Conservation (phyloP, 768 basidiomycete genomes). For the Pisolithus orientalis region DNA sequence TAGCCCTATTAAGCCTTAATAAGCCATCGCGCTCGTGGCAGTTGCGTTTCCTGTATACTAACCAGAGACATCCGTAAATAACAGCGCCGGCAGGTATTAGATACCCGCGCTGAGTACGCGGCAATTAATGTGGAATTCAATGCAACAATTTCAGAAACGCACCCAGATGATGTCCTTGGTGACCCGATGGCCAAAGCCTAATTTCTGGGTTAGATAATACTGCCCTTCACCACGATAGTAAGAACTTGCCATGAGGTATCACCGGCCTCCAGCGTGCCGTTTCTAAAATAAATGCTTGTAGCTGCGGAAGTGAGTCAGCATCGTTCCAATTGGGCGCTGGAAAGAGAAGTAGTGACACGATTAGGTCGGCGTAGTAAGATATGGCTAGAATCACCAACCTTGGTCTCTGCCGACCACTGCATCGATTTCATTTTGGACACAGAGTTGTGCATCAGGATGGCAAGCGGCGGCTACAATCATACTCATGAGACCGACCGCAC, state of each 20-base stretch:
- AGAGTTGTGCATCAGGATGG: constrained; percentile 43
- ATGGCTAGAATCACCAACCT: constrained; percentile 3
- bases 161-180: constrained; percentile 61
- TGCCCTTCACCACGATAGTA: not conserved
- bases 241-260: constrained; percentile 16
- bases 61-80: constrained; percentile 18
- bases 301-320: constrained; percentile 24
- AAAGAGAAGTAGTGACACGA: not conserved
- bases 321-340: constrained; percentile 33
- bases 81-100: constrained; percentile 20
- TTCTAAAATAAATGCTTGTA: constrained; percentile 32
- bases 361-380: not conserved
- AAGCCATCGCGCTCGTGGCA: not conserved
- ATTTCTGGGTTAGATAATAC: not conserved
- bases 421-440: constrained; percentile 51
- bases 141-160: not conserved
- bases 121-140: constrained; percentile 28
- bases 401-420: constrained; percentile 36
- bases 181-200: constrained; percentile 51
- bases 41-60: not conserved
- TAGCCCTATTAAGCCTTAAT: constrained; percentile 29
- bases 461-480: constrained; percentile 49
- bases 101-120: constrained; percentile 10
- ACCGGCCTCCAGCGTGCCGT: constrained; percentile 31
- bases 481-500: constrained; percentile 44